Evolutionary conservation across 768 basidiomycete species (phyloP), one percentile per base, ranked within the genome.

Genomic region (Galerina marginata): DNA sequence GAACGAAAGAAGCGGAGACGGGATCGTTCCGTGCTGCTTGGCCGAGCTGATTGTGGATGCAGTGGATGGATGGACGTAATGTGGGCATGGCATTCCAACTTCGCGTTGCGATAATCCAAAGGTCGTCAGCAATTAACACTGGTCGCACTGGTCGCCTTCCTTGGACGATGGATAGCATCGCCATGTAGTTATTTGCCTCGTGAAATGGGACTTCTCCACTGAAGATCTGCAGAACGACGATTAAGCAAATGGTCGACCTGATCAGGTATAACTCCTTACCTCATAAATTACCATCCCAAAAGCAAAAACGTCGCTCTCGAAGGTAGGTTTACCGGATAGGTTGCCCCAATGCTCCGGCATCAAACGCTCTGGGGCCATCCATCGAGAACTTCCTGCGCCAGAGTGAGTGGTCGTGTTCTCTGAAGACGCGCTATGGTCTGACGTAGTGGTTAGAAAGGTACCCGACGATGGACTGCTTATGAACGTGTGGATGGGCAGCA

Each of bases 341-440:
- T 43, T 26, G 7, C 60, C 58, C 43, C 53, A 69, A 0, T 29
- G 50, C 10, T 67, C 65, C 4, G 72, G 65, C 0, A 62, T 16
- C 2, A 73, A 56, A 4, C 64, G 65, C 39, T 75, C 72, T 0
- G 74, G 72, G 0, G 72, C 69, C 71, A 72, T 74, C 74, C 71
- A 75, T 23, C 68, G 66, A n/a, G 40, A 51, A 6, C 66, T 74
- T 6, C 74, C 69, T 9, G 55, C 69, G 5, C 63, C 67, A 0
- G 64, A 64, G 3, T 46, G 45, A 4, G n/a, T n/a, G n/a, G n/a
- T n/a, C n/a, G n/a, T n/a, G n/a, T n/a, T n/a, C n/a, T n/a, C n/a
- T n/a, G n/a, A n/a, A n/a, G n/a, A n/a, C n/a, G n/a, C n/a, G n/a
- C n/a, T n/a, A n/a, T 33, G 7, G 5, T 33, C 7, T 2, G 29